Base-by-base conservation (phyloP, 768 basidiomycete species). In the Phylloporus arenicola region DNA sequence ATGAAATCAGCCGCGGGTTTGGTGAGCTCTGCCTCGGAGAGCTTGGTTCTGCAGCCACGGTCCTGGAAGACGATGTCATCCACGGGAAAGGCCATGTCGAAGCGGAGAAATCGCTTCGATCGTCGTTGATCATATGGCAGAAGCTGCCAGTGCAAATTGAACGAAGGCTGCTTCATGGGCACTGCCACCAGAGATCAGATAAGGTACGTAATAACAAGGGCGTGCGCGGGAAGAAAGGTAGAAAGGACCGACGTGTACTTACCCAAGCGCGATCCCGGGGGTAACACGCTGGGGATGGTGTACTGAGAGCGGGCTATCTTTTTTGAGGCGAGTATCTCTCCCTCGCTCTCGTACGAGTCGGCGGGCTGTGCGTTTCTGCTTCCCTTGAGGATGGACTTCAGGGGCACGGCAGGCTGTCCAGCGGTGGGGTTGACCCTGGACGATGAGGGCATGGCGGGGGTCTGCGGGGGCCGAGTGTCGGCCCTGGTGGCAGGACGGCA, bases 71-170 rank as follows among this genome's bases (percentile, higher is more conserved):
- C 51, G 34, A 57, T 64, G 34, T 50, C 61, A 22, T 58, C 78
- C 65, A 61, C 75, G 55, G 62, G 62, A 55, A 79, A 78, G 4
- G 72, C 75, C 51, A 74, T 62, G 50, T 82, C 81, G 60, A 81
- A 82, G 52, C 71, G 73, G 13, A 81, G 50, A 19, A 68, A 56
- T 8, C 69, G 75, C 37, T 58, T 69, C 40, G 65, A 60, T 47
- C 60, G 56, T 20, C 68, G 63, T 27, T 39, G 42, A 47, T 65
- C 63, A 48, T 64, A 77, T 16, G 76, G 74, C 38, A 77, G 68
- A 16, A 80, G 58, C 45, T 74, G 74, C 80, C 79, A 82, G 53
- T 72, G 72, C 48, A 78, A 54, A 50, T 73, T 59, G 43, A 75
- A 66, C 1, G 71, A 61, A 25, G 73, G 72, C 12, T 57, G 65